Conservation (phyloP, 2,329 filamentous ascomycete species). For the Exophiala sp. region DNA sequence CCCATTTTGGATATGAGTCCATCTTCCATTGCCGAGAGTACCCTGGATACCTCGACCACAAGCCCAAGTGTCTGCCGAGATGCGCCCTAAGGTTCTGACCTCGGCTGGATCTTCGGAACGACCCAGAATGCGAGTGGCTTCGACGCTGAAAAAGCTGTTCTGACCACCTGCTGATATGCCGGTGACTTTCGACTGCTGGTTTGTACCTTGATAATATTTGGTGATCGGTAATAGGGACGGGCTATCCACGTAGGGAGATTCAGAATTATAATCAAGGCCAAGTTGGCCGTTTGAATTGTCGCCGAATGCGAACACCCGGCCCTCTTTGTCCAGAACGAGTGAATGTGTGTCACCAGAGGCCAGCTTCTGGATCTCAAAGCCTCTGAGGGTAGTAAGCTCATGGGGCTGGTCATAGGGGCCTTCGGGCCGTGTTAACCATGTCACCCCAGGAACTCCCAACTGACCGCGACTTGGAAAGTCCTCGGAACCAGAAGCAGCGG, state of each 20-base stretch:
- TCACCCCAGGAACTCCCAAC: slow-evolving; percentile 78
- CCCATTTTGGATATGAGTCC: slow-evolving; percentile 77
- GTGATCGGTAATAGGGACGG: slow-evolving; percentile 69
- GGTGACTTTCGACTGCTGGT: slow-evolving; percentile 64
- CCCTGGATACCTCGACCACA: slow-evolving; percentile 85
- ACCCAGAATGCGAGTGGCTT: slow-evolving; percentile 61
- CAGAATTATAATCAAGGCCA: slow-evolving; percentile 68
- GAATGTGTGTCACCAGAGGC: slow-evolving; percentile 87
- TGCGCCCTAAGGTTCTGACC: slow-evolving; percentile 47
- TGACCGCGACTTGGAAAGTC: slow-evolving; percentile 80
- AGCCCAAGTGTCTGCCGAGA: slow-evolving; percentile 77
- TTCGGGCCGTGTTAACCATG: slow-evolving; percentile 70
- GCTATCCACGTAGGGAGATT: slow-evolving; percentile 61
- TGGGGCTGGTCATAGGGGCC: slow-evolving; percentile 80
- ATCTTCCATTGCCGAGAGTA: slow-evolving; percentile 76
- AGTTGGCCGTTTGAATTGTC: slow-evolving; percentile 91
- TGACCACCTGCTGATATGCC: slow-evolving; percentile 78
- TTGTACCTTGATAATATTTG: slow-evolving; percentile 67
- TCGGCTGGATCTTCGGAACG: slow-evolving; percentile 42
- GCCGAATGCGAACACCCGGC: slow-evolving; percentile 80
- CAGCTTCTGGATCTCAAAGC: slow-evolving; percentile 68
- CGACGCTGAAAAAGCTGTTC: slow-evolving; percentile 84
- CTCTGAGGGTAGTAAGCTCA: slow-evolving; percentile 68
- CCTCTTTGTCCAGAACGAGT: slow-evolving; percentile 69
- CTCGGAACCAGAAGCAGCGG: slow-evolving; percentile 75